Evolutionary conservation across 768 basidiomycete species (phyloP).

Genomic region (Boletus speciosus): DNA sequence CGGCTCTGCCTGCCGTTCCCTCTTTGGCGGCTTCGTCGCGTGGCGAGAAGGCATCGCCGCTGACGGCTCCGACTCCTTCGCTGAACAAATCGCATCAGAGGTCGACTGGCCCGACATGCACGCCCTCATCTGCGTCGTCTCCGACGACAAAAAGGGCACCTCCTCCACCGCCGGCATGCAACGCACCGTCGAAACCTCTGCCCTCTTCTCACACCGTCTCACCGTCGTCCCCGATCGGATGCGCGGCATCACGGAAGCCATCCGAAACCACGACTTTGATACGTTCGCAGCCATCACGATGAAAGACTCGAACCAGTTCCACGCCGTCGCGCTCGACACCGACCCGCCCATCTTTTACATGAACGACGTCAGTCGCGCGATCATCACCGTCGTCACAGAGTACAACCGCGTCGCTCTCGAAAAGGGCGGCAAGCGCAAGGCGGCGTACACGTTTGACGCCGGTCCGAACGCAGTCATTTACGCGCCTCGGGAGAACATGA

Average conservation of each 20-base stretch:
- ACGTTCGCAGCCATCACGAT: constrained; percentile 90
- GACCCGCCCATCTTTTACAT: constrained; percentile 98
- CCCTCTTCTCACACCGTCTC: constrained; percentile 87
- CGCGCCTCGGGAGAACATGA: constrained; percentile 70
- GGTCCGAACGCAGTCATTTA: constrained; percentile 99
- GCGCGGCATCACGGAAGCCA: constrained; percentile 77
- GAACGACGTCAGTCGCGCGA: constrained; percentile 94
- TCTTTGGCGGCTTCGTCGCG: constrained; percentile 95
- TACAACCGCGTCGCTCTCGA: constrained; percentile 79
- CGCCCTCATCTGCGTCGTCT: constrained; percentile 96
- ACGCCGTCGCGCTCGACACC: constrained; percentile 95
- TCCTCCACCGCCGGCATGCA: constrained; percentile 97
- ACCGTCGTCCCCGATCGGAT: constrained; percentile 88
- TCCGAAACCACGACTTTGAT: constrained; percentile 77
- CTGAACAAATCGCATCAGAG: constrained; percentile 80
- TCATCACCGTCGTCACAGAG: constrained; percentile 88
- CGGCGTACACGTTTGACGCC: constrained; percentile 98
- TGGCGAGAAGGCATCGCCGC: constrained; percentile 62
- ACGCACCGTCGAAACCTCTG: constrained; percentile 88
- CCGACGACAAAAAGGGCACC: constrained; percentile 94
- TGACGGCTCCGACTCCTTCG: constrained; percentile 83
- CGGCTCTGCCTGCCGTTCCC: constrained; percentile 95
- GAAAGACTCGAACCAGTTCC: constrained; percentile 98
- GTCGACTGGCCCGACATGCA: constrained; percentile 94
- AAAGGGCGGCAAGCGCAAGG: constrained; percentile 59